Evolutionary conservation across 139 green algal species (phyloP), one percentile per base, ranked within the genome.

Genomic region (Chlamydomonas incerta): DNA sequence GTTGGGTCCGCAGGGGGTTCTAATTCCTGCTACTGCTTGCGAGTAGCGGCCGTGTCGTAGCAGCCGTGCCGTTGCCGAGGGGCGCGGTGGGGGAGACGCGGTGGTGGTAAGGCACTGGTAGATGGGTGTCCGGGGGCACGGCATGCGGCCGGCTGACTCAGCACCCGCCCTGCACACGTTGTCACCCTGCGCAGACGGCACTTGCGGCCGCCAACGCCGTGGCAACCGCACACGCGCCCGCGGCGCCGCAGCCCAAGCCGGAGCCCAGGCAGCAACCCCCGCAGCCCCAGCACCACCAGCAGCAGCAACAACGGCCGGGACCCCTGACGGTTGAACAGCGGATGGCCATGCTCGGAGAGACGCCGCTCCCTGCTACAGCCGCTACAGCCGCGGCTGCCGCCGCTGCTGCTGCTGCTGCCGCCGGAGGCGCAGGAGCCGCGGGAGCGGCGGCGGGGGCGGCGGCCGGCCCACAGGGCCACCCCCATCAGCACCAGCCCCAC

Each of bases 301-400:
- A 71, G 37, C 86, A 18, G 47, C 41, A 70, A 33, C 26, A 11
- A 1, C 58, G 34, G 34, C 69, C 80, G 20, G 85, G 57, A 1
- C 90, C 85, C 0, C 84, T 97, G 17, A 90, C 83, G 3, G 89
- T 94, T 28, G 92, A 96, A 62, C 90, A 97, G 71, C 82, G 94
- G 1, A 93, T 93, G 35, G 74, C 46, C 0, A 46, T 96, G 50
- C 89, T 97, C 24, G 94, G 94, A 0, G 95, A 97, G 90, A 67
- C 71, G 28, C 86, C 89, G 18, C 89, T 97, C 72, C 87, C 91
- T 1, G 74, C 72, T 3, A 69, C 83, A 0, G 37, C 41, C 18
- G 65, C 76, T 31, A 41, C 82, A 50, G 83, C 80, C 28, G 71
- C 33, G 35, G 35, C 72, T 20, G 41, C 46, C 0, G 52, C n/a